Conservation (phyloP, 2,329 filamentous ascomycete species). For the Camillea tinctor region DNA sequence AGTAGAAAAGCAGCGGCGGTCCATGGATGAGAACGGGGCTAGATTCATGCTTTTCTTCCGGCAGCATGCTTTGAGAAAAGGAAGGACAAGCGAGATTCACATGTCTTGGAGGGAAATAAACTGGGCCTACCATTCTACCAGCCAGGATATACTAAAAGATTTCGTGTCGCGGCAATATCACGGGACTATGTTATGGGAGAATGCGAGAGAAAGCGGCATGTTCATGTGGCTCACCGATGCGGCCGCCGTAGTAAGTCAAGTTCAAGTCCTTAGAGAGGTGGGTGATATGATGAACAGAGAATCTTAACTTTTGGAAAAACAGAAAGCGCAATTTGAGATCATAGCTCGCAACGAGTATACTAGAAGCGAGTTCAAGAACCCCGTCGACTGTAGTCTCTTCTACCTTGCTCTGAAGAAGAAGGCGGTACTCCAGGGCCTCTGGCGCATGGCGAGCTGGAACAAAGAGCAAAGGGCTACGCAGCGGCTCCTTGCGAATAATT, state of each 20-base stretch:
- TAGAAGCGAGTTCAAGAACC: slow-evolving; percentile 81
- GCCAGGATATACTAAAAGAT: slow-evolving; percentile 86
- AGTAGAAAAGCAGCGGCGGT: slow-evolving; percentile 82
- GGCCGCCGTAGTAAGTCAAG: slow-evolving; percentile 65
- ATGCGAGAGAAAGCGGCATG: slow-evolving; percentile 81
- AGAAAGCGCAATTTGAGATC: slow-evolving; percentile 81
- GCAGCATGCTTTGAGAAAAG: slow-evolving; percentile 71
- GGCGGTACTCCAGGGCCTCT: slow-evolving; percentile 81
- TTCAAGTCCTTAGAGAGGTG: background rate
- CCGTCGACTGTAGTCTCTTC: slow-evolving; percentile 85
- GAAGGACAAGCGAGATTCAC: slow-evolving; percentile 61
- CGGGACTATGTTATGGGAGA: slow-evolving; percentile 77
- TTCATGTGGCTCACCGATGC: slow-evolving; percentile 92
- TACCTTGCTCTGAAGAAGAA: slow-evolving; percentile 93
- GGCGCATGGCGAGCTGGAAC: slow-evolving; percentile 92
- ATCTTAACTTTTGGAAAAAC: slow-evolving; percentile 11
- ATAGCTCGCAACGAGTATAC: slow-evolving; percentile 93
- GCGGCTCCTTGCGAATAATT: slow-evolving; percentile 84
- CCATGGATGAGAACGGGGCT: slow-evolving; percentile 86
- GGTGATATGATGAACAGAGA: background rate
- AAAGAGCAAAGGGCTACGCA: slow-evolving; percentile 80
- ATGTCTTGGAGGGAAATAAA: slow-evolving; percentile 78
- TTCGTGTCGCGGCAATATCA: slow-evolving; percentile 79
- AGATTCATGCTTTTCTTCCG: slow-evolving; percentile 87
- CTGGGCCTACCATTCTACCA: slow-evolving; percentile 80